A percentile compares a stretch with the other conserved stretches of the same genome.
Evolutionary conservation across 2,329 filamentous ascomycete species (phyloP).

Genomic region (Raffaelea ambrosiae): DNA sequence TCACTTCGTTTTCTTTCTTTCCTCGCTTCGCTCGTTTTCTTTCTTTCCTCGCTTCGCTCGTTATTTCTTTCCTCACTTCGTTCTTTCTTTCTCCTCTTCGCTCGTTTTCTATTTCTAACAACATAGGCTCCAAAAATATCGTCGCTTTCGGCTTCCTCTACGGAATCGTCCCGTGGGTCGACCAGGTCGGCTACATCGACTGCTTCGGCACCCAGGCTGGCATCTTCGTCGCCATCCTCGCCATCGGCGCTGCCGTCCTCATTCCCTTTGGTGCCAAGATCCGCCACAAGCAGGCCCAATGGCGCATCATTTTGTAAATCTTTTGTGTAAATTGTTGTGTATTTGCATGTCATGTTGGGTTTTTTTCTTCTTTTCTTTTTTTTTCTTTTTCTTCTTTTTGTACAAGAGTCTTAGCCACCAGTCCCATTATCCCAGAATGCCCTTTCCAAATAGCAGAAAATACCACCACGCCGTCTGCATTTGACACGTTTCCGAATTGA

Average conservation of each 20-base stretch:
- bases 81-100: neutral
- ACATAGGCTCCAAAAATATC: slow-evolving; percentile 31
- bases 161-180: slow-evolving; percentile 32
- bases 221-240: slow-evolving; percentile 20
- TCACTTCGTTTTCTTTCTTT: too few relatives aligned
- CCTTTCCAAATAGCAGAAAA: too few relatives aligned
- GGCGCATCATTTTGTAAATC: slow-evolving; percentile 19
- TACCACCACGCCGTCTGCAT: too few relatives aligned
- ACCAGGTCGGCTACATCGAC: slow-evolving; percentile 16
- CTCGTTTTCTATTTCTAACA: neutral
- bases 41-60: neutral
- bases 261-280: slow-evolving; percentile 19
- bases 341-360: too few relatives aligned
- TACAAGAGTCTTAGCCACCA: too few relatives aligned
- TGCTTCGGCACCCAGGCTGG: slow-evolving; percentile 21
- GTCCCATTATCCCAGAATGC: too few relatives aligned
- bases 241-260: slow-evolving; percentile 16
- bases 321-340: neutral
- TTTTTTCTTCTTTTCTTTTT: too few relatives aligned
- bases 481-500: too few relatives aligned
- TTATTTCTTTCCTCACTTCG: neutral
- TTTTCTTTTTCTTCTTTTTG: too few relatives aligned
- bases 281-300: slow-evolving; percentile 19
- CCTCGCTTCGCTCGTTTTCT: too few relatives aligned
- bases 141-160: slow-evolving; percentile 39